Base-by-base conservation (phyloP, 2,329 filamentous ascomycete species). In the Neophaeococcomyces mojaviensis region DNA sequence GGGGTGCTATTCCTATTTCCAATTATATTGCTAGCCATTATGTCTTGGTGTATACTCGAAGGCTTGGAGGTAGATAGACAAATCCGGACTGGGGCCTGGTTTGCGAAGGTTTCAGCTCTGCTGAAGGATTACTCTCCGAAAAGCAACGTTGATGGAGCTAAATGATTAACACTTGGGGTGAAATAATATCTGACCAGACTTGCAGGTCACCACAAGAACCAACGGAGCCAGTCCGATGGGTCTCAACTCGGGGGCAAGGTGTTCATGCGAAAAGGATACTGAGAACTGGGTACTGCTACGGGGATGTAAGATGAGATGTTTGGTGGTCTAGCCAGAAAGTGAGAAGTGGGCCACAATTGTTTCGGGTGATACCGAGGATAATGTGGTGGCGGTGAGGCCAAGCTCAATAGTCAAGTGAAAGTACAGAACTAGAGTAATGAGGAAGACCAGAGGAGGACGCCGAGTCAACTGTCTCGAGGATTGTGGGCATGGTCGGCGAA, bases 1-100 rank as follows among this genome's bases (percentile, higher is more conserved):
- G 92, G 92, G 37, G 90, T 97, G 76, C 89, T 97, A 71, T 97
- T 97, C 61, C 92, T 85, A 71, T 97, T 97, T 57, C 81, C 80
- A 65, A 82, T 78, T 55, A 79, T 71, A 63, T 81, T 78, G 61
- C 75, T 82, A 59, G 81, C 80, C 67, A 84, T 71, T 50, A 51
- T 57, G 50, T 33, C 19, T 13, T 16, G 2, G 13, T 30, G 26
- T 7, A 16, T 15, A 5, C 26, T 16, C 12, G 16, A 6, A 34
- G 19, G 18, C 10, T 12, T 13, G n/a, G n/a, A n/a, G n/a, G n/a
- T n/a, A n/a, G 32, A 5, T 7, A n/a, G 28, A 34, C 15, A 15
- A 22, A 44, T 28, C 24, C 24, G 24, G 24, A 28, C 24, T 5
- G 24, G 24, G 32, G n/a, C 26, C 19, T n/a, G 22, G 12, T 20